Base-by-base conservation (phyloP, 805 yeast species). In the Brettanomyces sp. region DNA sequence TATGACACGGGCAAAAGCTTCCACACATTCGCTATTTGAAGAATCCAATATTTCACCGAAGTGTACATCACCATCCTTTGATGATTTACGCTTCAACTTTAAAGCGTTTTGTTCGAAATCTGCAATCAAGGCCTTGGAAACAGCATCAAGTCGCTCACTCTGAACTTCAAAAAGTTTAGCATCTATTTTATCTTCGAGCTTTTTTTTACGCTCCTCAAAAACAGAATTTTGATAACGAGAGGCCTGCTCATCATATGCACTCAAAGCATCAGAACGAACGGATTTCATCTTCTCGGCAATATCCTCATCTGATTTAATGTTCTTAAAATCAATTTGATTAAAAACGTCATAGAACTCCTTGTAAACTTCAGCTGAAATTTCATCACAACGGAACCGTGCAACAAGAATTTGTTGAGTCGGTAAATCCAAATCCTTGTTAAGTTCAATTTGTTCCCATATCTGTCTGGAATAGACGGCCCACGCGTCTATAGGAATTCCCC, bases 371-470 rank as follows among this genome's bases (percentile, higher is more conserved):
- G 70, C 66, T 22, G 83, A 74, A 42, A 93, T 85, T 63, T 93
- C 98, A 58, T 89, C 95, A 62, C 98, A 91, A 58, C 95, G 80
- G 66, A 88, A 91, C 56, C 93, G 78, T 6, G 99, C 95, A 23
- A 93, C 98, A 49, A 93, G 70, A 32, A 87, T 85, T 63, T 93
- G 99, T 60, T 93, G 99, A 2, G 98, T 90, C 25, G 99, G 99
- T 52, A 93, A 72, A 65, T 93, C 99, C 51, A 93, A 75, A 61
- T 93, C 99, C 64, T 88, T 90, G 66, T 93, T 93, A 50, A 75
- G 73, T 62, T 88, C 95, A 56, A 93, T 93, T 64, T 88, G 96
- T 44, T 85, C 82, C 99, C 99, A 93, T 53, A 95, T 82, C 58
- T 82, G 85, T 45, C 80, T 82, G 1, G 96, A 89, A 56, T 93